phyloP scores from a whole-genome alignment of 2,329 filamentous ascomycete genomes.

The Aspergillus texensis region DNA sequence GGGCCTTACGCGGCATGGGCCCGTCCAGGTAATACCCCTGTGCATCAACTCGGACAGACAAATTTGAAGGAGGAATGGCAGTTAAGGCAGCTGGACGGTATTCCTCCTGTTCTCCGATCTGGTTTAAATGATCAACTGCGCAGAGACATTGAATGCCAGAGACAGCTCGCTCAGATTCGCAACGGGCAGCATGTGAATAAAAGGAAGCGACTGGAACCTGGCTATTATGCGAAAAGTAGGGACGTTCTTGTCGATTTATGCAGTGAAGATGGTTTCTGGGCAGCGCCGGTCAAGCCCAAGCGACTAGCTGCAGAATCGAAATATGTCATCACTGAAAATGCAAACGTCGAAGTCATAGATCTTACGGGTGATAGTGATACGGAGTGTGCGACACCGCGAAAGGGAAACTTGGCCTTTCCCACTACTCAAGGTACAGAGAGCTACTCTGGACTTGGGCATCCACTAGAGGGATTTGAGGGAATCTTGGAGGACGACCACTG shows the following conservation, averaged over 20 bases:
- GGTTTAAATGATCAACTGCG: slow-evolving; percentile 23
- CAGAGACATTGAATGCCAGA: slow-evolving; percentile 24
- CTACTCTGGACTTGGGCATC: neutral
- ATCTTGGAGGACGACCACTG: slow-evolving; percentile 40
- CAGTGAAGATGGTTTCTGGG: slow-evolving; percentile 20
- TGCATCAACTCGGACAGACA: slow-evolving; percentile 24
- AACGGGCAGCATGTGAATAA: slow-evolving; percentile 28
- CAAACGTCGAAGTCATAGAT: slow-evolving; percentile 28
- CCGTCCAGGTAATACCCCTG: slow-evolving; percentile 28
- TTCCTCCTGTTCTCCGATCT: slow-evolving; percentile 19
- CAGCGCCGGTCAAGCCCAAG: slow-evolving; percentile 2
- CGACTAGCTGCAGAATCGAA: slow-evolving; percentile 3
- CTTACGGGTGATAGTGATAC: slow-evolving; percentile 29
- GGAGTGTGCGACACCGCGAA: slow-evolving; percentile 3
- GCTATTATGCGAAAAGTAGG: neutral
- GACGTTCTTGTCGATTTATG: slow-evolving; percentile 20
- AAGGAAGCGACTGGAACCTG: slow-evolving; percentile 16
- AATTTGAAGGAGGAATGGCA: slow-evolving; percentile 30
- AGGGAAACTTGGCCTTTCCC: neutral
- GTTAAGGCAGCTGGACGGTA: slow-evolving; percentile 35
- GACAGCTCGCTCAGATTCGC: slow-evolving; percentile 31
- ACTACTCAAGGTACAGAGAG: neutral
- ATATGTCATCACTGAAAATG: slow-evolving; percentile 9
- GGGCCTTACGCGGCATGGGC: slow-evolving; percentile 48
- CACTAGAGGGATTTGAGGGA: slow-evolving; percentile 18